Conservation (phyloP, 345 rosid genomes). For the Aegle marmelos region DNA sequence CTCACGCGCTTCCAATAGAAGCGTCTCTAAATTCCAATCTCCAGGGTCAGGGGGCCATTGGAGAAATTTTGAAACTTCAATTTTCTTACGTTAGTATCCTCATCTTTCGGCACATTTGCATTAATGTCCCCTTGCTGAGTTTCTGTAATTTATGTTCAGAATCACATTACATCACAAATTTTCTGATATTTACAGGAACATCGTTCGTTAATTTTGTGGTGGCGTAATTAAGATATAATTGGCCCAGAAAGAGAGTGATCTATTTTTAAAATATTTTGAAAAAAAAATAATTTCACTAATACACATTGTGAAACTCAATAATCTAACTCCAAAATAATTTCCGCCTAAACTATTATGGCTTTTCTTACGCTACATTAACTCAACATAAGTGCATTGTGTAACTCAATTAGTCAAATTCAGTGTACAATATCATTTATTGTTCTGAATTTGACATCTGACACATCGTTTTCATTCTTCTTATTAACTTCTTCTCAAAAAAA, state of each 20-base stretch:
- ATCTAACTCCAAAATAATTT: too few relatives aligned
- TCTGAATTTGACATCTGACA: background rate
- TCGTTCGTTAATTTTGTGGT: too few relatives aligned
- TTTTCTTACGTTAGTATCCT: constrained; percentile 1
- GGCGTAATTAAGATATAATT: too few relatives aligned
- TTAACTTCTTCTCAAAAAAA: too few relatives aligned
- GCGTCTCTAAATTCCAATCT: background rate
- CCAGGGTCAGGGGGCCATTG: background rate
- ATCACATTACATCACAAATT: background rate
- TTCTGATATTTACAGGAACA: too few relatives aligned
- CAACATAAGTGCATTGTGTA: background rate
- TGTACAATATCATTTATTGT: background rate
- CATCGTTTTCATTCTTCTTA: background rate
- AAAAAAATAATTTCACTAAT: too few relatives aligned
- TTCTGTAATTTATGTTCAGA: constrained; percentile 1
- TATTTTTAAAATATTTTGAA: too few relatives aligned
- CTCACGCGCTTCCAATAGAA: background rate
- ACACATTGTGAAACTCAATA: too few relatives aligned
- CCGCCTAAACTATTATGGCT: too few relatives aligned
- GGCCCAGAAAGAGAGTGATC: too few relatives aligned
- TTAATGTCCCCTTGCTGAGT: background rate
- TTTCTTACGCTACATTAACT: background rate
- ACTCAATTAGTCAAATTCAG: background rate
- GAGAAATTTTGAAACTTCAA: background rate
- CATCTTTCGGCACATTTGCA: background rate